These are phyloP conservation scores for Stenogyne calaminthoides DNA, from an alignment of 305 asterid species.

Conservation along the genomic window DNA sequence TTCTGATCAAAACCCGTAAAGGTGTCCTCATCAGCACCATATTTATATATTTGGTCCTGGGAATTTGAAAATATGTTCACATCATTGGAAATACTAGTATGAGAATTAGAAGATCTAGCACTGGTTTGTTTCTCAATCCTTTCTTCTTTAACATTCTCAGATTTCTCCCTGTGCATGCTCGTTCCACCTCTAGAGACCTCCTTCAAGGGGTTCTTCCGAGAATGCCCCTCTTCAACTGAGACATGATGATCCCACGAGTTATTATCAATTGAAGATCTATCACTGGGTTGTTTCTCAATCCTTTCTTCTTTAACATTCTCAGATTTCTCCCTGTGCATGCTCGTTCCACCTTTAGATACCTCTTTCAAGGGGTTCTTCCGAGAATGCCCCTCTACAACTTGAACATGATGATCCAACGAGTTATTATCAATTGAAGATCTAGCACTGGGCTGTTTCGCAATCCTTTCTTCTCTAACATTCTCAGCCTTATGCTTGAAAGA, in stretches of 20 bases:
- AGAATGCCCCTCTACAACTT: neutral
- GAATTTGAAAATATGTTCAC: constrained; percentile 40
- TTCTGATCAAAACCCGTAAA: constrained; percentile 30
- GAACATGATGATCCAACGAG: constrained; percentile 20
- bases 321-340: constrained; percentile 22
- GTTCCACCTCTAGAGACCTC: constrained; percentile 35
- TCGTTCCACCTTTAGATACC: constrained; percentile 31
- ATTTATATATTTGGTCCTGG: constrained; percentile 29
- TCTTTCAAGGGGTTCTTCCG: constrained; percentile 31
- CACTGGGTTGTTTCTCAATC: constrained; percentile 35
- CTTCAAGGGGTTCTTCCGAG: constrained; percentile 26
- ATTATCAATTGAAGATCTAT: constrained; percentile 40
- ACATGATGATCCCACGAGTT: too few relatives aligned
- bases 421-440: constrained; percentile 39
- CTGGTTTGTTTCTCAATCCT: constrained; percentile 36
- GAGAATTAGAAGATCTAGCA: constrained; percentile 37
- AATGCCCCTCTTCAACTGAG: too few relatives aligned
- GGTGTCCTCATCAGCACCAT: constrained; percentile 37
- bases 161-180: constrained; percentile 21
- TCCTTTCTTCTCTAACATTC: neutral
- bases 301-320: constrained; percentile 31
- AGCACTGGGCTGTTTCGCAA: neutral
- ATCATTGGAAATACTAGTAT: constrained; percentile 35
- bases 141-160: constrained; percentile 32
- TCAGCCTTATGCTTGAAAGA: constrained; percentile 26